phyloP scores from a whole-genome alignment of 331 rosid genomes.

The Ulmus americana region DNA sequence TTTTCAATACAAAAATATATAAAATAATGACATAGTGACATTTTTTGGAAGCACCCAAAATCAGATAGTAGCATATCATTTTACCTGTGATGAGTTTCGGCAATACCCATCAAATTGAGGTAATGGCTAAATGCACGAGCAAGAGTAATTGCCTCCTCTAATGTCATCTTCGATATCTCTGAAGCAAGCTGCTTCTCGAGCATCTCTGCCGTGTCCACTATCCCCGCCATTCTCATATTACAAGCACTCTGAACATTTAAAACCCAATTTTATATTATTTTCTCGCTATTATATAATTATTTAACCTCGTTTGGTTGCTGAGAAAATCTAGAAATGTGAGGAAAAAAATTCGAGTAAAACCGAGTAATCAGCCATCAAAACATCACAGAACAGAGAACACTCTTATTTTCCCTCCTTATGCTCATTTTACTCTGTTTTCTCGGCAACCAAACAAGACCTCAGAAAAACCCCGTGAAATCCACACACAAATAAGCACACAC shows the following conservation, averaged over 20 bases:
- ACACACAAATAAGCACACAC: background rate
- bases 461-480: background rate
- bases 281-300: constrained; percentile 9
- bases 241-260: constrained; percentile 58
- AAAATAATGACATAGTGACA: background rate
- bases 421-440: constrained; percentile 9
- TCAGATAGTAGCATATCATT: background rate
- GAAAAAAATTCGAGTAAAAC: background rate
- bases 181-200: constrained; percentile 82
- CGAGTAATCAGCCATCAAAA: constrained; percentile 15
- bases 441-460: constrained; percentile 15
- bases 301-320: constrained; percentile 5
- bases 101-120: constrained; percentile 86
- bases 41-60: background rate
- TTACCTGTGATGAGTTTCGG: constrained; percentile 90
- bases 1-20: background rate
- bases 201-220: constrained; percentile 63
- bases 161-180: constrained; percentile 70
- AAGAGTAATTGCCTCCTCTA: constrained; percentile 78
- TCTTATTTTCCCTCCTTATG: background rate
- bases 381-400: constrained; percentile 14
- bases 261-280: constrained; percentile 1
- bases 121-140: constrained; percentile 91
- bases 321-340: background rate
- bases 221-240: constrained; percentile 82